Percentiles rank a stretch among this genome's conserved stretches.
Evolutionary conservation across 352 stramenopile species (phyloP).

Genomic region (Globisporangium radiosum): DNA sequence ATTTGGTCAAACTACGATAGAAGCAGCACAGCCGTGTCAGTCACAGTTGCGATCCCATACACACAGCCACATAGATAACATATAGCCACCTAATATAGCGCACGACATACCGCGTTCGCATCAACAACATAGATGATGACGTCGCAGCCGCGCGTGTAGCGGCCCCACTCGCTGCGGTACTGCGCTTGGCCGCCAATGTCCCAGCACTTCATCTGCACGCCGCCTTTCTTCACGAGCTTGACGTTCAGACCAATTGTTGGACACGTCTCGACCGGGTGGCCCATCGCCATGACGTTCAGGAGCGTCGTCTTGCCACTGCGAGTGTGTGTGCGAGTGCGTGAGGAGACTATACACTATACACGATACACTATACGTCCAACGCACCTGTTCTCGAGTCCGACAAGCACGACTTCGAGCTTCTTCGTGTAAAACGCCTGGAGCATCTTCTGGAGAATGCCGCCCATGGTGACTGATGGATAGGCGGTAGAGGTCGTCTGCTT

Average conservation of each 20-base stretch:
- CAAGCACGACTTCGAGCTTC: constrained; percentile 96
- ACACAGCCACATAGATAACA: not conserved
- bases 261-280: constrained; percentile 93
- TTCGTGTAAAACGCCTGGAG: constrained; percentile 96
- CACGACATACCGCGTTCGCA: constrained; percentile 83
- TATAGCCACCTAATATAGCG: not conserved
- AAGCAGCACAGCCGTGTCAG: not conserved
- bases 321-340: not conserved
- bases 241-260: constrained; percentile 97
- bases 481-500: no score
- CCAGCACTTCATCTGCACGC: constrained; percentile 98
- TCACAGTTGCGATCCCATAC: not conserved
- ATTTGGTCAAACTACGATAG: constrained; percentile 87
- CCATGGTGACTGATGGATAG: constrained; percentile 54
- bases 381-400: constrained; percentile 94
- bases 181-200: constrained; percentile 97
- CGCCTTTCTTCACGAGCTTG: constrained; percentile 95
- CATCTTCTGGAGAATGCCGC: constrained; percentile 91
- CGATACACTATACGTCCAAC: constrained; percentile 3
- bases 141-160: constrained; percentile 95
- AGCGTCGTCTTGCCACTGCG: constrained; percentile 94
- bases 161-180: constrained; percentile 92
- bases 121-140: constrained; percentile 99
- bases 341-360: no score
- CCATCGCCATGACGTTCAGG: constrained; percentile 94